Evolutionary conservation across 257 asterid species (phyloP), one percentile per base, ranked within the genome.

Genomic region (Nicotiana undulata): DNA sequence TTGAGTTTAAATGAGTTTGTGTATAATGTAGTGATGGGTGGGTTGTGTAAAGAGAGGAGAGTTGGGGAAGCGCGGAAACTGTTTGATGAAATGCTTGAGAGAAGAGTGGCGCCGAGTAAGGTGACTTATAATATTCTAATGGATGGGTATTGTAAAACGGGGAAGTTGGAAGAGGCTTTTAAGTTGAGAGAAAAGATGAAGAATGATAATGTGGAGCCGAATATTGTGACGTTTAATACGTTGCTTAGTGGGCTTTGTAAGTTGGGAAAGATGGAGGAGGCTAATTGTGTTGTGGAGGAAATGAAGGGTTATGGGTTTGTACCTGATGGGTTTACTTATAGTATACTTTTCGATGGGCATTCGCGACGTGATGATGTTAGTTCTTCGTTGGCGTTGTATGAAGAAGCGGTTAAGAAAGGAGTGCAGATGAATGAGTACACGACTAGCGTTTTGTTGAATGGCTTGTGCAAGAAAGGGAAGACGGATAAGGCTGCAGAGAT

Each of bases 21-120:
- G 78, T 94, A 90, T 79, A 94, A 93, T 84, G 98, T 94, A 80
- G 80, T 94, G 83, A 92, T 94, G 51, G 90, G 94, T 56, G 98
- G 95, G 31, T 79, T 92, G 89, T 90, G 98, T 74, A 92, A 89
- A 87, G 95, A 86, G 91, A 85, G 58, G 88, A 90, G 90, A 79
- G 81, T 91, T 44, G 86, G 64, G n/a, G 95, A 92, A 20, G 98
- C 98, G 3, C 59, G 51, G 82, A 87, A 91, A 70, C 68, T 94
- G 91, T 89, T 94, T 59, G 96, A 93, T 77, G 97, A 93, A 86
- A 94, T 93, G 98, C 60, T 80, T 55, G 80, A 78, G 77, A 82
- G 88, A 67, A 90, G 85, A 51, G 90, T 93, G 66, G 75, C 56
- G 10, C 93, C 90, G 1, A 86, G 84, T 82, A 86, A 79, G 72